These are phyloP conservation scores for Prunus campanulata DNA, from an alignment of 306 rosid species.

Conservation along the genomic window DNA sequence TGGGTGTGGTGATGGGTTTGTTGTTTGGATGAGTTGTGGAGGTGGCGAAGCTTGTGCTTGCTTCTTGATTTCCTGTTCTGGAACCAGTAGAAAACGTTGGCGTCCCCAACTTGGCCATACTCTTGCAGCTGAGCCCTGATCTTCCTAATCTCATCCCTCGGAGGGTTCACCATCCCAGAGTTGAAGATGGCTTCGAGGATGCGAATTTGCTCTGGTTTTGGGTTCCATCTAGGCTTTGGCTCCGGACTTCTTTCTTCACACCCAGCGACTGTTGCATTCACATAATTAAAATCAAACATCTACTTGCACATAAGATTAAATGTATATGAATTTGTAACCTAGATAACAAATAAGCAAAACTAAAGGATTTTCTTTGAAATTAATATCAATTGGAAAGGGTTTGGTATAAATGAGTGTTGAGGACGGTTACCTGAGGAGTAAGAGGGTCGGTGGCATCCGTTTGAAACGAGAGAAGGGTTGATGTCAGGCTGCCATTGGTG, in stretches of 20 bases:
- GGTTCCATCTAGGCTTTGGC: constrained; percentile 97
- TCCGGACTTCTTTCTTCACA: constrained; percentile 86
- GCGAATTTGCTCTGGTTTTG: constrained; percentile 87
- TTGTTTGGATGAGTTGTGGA: constrained; percentile 15
- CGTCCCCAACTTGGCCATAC: constrained; percentile 96
- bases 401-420: background rate
- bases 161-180: constrained; percentile 97
- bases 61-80: constrained; percentile 94
- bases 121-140: constrained; percentile 86
- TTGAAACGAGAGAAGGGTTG: constrained; percentile 59
- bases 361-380: background rate
- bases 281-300: background rate
- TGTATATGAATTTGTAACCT: background rate
- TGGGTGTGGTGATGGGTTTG: constrained; percentile 23
- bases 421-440: constrained; percentile 45
- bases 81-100: constrained; percentile 96
- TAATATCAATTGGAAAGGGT: background rate
- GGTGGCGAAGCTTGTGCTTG: constrained; percentile 93
- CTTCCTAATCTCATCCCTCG: constrained; percentile 89
- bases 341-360: background rate
- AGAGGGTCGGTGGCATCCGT: constrained; percentile 59
- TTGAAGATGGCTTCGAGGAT: constrained; percentile 92
- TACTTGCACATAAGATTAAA: background rate
- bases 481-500: constrained; percentile 93
- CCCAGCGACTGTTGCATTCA: constrained; percentile 28